Base-by-base conservation (phyloP, 2,329 filamentous ascomycete species). In the Scytalidium lignicola region DNA sequence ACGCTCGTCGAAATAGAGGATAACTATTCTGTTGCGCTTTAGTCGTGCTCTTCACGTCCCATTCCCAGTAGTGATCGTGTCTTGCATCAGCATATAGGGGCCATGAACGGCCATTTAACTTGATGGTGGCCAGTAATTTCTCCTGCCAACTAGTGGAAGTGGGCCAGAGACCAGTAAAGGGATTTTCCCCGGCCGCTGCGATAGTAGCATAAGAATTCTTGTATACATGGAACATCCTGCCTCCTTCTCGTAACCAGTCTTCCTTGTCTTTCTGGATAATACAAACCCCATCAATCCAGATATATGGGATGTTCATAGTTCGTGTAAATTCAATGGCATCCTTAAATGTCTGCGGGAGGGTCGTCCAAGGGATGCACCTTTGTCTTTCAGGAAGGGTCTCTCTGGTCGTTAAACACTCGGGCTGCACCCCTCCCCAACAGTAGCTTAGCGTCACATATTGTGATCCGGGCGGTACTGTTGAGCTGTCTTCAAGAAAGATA, bases 161-260 rank as follows among this genome's bases (percentile, higher is more conserved):
- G 6, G 32, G 12, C 32, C 32, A 37, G n/a, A 37, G 32, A 15
- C 32, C 32, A n/a, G 32, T 37, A 17, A 37, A 13, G 15, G 12
- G 10, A 13, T n/a, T 58, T 54, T 43, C 17, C 17, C 41, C 41
- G 12, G 44, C 51, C 61, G 17, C 63, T 62, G 62, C 74, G n/a
- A 37, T 37, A 22, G 56, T 57, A 2, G 53, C 39, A 22, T 54
- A 51, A 15, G 51, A 48, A 21, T 51, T 48, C 15, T 50, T 48
- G 21, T 58, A 58, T 6, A 57, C 51, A 8, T 44, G 46, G 13
- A 50, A 51, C 56, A 58, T 58, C 37, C 50, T 28, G 15, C 44
- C 48, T n/a, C 55, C 53, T 43, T 58, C 54, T 12, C 39, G 29
- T 29, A 46, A 40, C 51, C 49, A 56, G 39, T 54, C 54, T 6